phyloP scores from a whole-genome alignment of 352 stramenopile species.

The Aphanomyces stellatus region DNA sequence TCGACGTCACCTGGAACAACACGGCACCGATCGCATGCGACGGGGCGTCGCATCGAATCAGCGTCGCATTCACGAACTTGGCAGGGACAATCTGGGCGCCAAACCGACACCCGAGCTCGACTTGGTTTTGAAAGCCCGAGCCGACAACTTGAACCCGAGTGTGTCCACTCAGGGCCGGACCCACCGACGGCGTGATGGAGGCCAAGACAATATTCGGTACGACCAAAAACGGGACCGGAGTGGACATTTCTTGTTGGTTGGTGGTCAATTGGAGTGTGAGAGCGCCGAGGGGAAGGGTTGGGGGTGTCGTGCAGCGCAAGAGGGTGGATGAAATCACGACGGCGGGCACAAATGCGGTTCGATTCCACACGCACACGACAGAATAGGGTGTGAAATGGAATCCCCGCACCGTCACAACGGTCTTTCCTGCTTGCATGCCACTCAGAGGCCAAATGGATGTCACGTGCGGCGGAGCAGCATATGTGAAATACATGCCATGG shows the following conservation, averaged over 20 bases:
- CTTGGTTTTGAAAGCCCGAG: conserved; percentile 45
- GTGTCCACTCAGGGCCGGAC: conserved; percentile 40
- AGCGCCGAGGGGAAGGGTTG: conserved; percentile 21
- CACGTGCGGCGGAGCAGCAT: conserved; percentile 41
- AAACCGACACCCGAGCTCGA: conserved; percentile 51
- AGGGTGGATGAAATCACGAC: conserved; percentile 28
- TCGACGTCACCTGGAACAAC: conserved; percentile 69
- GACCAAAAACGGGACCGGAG: conserved; percentile 39
- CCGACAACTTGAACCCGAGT: conserved; percentile 60
- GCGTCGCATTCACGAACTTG: conserved; percentile 33
- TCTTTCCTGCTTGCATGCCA: not conserved
- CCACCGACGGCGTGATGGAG: conserved; percentile 40
- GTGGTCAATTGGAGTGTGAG: conserved; percentile 45
- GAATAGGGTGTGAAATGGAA: conserved; percentile 10
- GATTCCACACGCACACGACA: conserved; percentile 11
- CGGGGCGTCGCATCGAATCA: conserved; percentile 58
- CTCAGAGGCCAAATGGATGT: conserved; percentile 39
- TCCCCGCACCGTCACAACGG: conserved; percentile 1
- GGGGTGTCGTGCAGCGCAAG: conserved; percentile 44
- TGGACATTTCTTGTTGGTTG: conserved; percentile 51
- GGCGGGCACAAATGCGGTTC: conserved; percentile 20
- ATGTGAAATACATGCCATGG: conserved; percentile 77
- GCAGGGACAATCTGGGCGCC: conserved; percentile 29
- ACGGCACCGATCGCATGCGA: conserved; percentile 44
- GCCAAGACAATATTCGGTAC: conserved; percentile 35